These are phyloP conservation scores for Fusarium albidum DNA, from an alignment of 2,329 filamentous ascomycete genomes.

Conservation along the genomic window DNA sequence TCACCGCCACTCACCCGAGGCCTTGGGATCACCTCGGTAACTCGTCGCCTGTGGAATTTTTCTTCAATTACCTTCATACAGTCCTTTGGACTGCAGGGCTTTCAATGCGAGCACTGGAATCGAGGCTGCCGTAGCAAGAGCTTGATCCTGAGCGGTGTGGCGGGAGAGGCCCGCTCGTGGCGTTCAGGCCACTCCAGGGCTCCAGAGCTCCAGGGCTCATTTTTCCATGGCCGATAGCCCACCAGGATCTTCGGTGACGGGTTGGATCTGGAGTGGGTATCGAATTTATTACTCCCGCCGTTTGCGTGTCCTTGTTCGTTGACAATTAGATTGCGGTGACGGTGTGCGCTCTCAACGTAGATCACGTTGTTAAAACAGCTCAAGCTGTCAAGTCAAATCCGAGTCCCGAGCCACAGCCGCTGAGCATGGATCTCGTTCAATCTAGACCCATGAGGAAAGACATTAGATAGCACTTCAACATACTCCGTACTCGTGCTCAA, in stretches of 20 bases:
- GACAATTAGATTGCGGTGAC: not conserved
- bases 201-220: conserved; percentile 9
- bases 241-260: conserved; percentile 16
- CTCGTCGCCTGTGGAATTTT: conserved; percentile 7
- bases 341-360: not conserved
- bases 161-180: conserved; percentile 24
- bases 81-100: conserved; percentile 2
- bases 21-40: not conserved
- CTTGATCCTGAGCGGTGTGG: conserved; percentile 35
- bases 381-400: not conserved
- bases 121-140: conserved; percentile 11
- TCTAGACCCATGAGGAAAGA: conserved; percentile 8
- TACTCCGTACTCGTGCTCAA: not conserved
- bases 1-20: not conserved
- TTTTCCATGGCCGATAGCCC: conserved; percentile 3
- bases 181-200: too few species aligned
- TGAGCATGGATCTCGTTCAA: not conserved
- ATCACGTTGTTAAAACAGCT: too few species aligned
- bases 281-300: conserved; percentile 15
- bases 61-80: not conserved
- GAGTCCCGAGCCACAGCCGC: not conserved
- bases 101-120: not conserved
- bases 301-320: conserved; percentile 6
- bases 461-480: not conserved
- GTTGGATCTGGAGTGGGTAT: conserved; percentile 15